Conservation (phyloP, 352 stramenopile species). For the Pythium periplocum region DNA sequence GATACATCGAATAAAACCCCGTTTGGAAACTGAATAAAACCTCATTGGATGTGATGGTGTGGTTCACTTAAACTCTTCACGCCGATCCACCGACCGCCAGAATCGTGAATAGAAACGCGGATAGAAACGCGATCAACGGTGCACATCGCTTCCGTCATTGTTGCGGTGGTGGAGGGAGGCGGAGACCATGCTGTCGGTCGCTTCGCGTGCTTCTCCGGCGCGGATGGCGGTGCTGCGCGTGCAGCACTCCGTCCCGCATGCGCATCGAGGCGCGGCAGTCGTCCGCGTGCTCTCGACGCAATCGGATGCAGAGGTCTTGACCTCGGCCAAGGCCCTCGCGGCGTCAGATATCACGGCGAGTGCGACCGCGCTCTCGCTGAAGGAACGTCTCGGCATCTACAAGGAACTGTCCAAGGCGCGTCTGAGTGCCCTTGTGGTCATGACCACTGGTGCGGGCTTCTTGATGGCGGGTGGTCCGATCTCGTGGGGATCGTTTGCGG, state of each 20-base stretch:
- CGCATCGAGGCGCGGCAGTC: slow-evolving; percentile 16
- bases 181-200: slow-evolving; percentile 18
- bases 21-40: neutral
- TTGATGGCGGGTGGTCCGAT: slow-evolving; percentile 94
- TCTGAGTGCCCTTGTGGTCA: slow-evolving; percentile 94
- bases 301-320: slow-evolving; percentile 31
- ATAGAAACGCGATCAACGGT: slow-evolving; percentile 13
- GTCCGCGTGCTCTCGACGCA: slow-evolving; percentile 61
- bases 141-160: slow-evolving; percentile 3
- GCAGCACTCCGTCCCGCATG: slow-evolving; percentile 10
- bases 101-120: slow-evolving; percentile 16
- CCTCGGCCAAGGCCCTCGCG: slow-evolving; percentile 27
- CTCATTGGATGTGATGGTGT: too few species aligned
- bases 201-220: slow-evolving; percentile 8
- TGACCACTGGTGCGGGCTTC: slow-evolving; percentile 95
- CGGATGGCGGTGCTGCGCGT: slow-evolving; percentile 7
- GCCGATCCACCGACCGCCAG: slow-evolving; percentile 17
- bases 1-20: slow-evolving; percentile 14
- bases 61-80: too few species aligned
- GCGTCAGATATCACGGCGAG: slow-evolving; percentile 12
- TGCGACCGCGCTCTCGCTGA: slow-evolving; percentile 36
- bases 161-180: slow-evolving; percentile 7
- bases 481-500: slow-evolving; percentile 82
- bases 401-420: slow-evolving; percentile 93
- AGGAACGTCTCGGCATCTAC: slow-evolving; percentile 72